Percentiles rank a stretch among this genome's conserved stretches.
phyloP scores from a whole-genome alignment of 306 rosid species.

The Sindora glabra region DNA sequence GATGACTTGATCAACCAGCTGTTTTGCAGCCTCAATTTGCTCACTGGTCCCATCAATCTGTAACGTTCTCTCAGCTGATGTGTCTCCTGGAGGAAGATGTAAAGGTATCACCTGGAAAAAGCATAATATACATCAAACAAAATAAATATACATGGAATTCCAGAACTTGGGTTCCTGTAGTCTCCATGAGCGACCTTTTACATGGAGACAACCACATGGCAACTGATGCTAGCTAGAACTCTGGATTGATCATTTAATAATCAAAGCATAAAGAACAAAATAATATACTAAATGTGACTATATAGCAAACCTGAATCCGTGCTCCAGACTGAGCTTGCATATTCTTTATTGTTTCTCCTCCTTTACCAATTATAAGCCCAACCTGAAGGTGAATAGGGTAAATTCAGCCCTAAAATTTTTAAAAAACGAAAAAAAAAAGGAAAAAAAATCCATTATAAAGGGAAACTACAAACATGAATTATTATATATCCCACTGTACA shows the following conservation, averaged over 20 bases:
- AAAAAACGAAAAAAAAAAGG: constrained; percentile 4
- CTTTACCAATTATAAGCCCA: constrained; percentile 94
- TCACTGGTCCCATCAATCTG: constrained; percentile 87
- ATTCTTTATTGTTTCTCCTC: constrained; percentile 89
- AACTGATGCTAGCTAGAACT: neutral
- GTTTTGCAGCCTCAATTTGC: constrained; percentile 85
- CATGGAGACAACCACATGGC: neutral
- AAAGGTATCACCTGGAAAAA: constrained; percentile 81
- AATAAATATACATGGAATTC: neutral
- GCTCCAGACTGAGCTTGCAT: constrained; percentile 93
- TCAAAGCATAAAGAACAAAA: neutral
- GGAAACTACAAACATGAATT: neutral
- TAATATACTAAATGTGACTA: neutral
- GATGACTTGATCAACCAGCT: constrained; percentile 71
- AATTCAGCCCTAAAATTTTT: too few relatives aligned
- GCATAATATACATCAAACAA: neutral
- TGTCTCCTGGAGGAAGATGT: constrained; percentile 97
- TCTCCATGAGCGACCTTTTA: neutral
- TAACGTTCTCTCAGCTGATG: constrained; percentile 72
- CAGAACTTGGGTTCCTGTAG: neutral
- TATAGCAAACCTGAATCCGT: constrained; percentile 67
- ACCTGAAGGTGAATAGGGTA: constrained; percentile 38
- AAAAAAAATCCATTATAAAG: neutral
- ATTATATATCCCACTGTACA: neutral
- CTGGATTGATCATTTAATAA: neutral